phyloP scores from a whole-genome alignment of 805 yeast genomes.

The Grigorovia humatica region DNA sequence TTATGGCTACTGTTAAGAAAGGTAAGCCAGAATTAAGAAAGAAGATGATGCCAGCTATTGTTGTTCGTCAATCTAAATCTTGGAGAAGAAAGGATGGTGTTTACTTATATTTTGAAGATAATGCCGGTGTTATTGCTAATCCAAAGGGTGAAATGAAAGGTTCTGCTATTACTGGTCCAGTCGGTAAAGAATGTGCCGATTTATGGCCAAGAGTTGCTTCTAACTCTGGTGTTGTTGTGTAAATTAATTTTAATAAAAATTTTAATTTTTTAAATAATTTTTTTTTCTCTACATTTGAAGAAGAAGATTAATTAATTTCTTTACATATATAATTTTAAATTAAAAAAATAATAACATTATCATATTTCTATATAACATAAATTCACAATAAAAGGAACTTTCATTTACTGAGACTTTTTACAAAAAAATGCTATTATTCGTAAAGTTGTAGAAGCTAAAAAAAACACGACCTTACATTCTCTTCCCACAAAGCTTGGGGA shows the following conservation, averaged over 20 bases:
- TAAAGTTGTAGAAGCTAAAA: too few relatives aligned
- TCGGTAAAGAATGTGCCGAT: constrained; percentile 99
- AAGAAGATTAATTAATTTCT: constrained; percentile 1
- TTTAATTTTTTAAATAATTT: not conserved
- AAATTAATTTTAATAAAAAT: constrained; percentile 26
- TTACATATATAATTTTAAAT: constrained; percentile 1
- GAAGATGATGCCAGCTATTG: constrained; percentile 99
- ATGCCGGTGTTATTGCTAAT: constrained; percentile 99
- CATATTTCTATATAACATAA: not conserved
- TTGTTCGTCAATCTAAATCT: constrained; percentile 97
- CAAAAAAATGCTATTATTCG: too few relatives aligned
- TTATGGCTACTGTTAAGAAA: constrained; percentile 98
- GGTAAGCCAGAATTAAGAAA: constrained; percentile 99
- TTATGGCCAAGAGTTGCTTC: constrained; percentile 99
- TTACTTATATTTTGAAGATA: constrained; percentile 98
- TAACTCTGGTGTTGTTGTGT: constrained; percentile 99
- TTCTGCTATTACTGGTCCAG: constrained; percentile 99
- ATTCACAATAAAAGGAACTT: too few relatives aligned
- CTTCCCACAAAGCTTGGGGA: not conserved
- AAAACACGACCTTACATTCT: too few relatives aligned
- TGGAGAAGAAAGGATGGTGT: constrained; percentile 99
- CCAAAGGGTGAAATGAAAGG: constrained; percentile 99
- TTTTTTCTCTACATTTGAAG: not conserved
- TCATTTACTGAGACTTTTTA: too few relatives aligned
- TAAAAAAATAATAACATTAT: not conserved